These are phyloP conservation scores for Hyphopichia homilentoma DNA, from an alignment of 805 yeast genomes.

Conservation along the genomic window DNA sequence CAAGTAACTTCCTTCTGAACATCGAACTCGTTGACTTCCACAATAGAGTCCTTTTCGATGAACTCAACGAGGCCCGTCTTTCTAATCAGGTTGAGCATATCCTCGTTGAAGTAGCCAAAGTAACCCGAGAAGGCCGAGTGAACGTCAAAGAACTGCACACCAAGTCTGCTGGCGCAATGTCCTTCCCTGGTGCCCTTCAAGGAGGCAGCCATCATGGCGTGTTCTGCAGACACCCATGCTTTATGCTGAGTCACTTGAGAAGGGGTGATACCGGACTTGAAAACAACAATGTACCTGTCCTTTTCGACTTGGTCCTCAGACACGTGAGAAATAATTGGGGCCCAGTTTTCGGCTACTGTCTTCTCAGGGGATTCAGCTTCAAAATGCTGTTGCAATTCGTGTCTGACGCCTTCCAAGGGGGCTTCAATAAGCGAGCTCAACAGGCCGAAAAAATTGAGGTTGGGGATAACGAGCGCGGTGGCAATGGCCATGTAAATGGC, in stretches of 20 bases:
- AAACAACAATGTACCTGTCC: slow-evolving; percentile 1
- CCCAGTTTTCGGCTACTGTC: no score
- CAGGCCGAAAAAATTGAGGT: no score
- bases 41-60: slow-evolving; percentile 42
- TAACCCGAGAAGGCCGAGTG: neutral
- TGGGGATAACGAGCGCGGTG: no score
- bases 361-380: no score
- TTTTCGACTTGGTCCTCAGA: neutral
- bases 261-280: neutral
- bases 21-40: slow-evolving; percentile 26
- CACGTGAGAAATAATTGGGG: neutral
- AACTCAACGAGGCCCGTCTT: slow-evolving; percentile 13
- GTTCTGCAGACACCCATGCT: neutral
- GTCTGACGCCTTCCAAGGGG: no score
- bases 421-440: no score
- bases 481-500: no score
- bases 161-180: neutral
- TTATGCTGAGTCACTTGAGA: neutral
- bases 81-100: neutral
- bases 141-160: neutral
- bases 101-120: neutral
- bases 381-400: no score
- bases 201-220: neutral
- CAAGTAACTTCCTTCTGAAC: slow-evolving; percentile 37
- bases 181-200: neutral